These are phyloP conservation scores for Amanita fuliginea DNA, from an alignment of 768 basidiomycete genomes.

Conservation along the genomic window DNA sequence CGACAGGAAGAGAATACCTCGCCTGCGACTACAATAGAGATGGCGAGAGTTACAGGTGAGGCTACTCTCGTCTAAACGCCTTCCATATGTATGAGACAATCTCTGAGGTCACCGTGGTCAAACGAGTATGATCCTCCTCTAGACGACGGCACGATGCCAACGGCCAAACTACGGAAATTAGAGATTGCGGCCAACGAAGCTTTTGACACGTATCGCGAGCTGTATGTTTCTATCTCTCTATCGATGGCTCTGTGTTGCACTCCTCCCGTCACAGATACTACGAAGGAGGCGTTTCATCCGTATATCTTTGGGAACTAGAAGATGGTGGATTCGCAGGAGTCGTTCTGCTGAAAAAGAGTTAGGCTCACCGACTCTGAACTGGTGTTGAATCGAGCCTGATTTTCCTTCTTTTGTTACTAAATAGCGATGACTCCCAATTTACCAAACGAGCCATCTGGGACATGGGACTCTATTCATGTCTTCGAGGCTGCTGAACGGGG, in stretches of 20 bases:
- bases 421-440: slow-evolving; percentile 52
- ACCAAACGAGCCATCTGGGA: slow-evolving; percentile 59
- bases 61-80: too few species aligned
- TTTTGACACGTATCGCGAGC: slow-evolving; percentile 94
- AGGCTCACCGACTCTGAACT: slow-evolving; percentile 9
- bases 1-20: slow-evolving; percentile 81
- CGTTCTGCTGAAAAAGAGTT: slow-evolving; percentile 91
- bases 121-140: slow-evolving; percentile 90
- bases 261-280: slow-evolving; percentile 55
- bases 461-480: slow-evolving; percentile 98
- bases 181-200: slow-evolving; percentile 93
- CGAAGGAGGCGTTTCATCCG: slow-evolving; percentile 95
- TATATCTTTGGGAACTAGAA: slow-evolving; percentile 97
- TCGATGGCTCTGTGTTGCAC: background rate
- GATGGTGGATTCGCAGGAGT: slow-evolving; percentile 96
- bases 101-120: slow-evolving; percentile 99
- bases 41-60: slow-evolving; percentile 82
- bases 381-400: background rate
- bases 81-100: too few species aligned
- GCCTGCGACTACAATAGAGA: slow-evolving; percentile 92
- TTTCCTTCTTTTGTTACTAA: background rate
- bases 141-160: slow-evolving; percentile 83
- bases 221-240: slow-evolving; percentile 36
- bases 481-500: slow-evolving; percentile 92
- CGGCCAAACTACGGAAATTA: slow-evolving; percentile 75